Evolutionary conservation across 2,329 filamentous ascomycete species (phyloP).

Genomic region (Ascochyta clinopodiicola): DNA sequence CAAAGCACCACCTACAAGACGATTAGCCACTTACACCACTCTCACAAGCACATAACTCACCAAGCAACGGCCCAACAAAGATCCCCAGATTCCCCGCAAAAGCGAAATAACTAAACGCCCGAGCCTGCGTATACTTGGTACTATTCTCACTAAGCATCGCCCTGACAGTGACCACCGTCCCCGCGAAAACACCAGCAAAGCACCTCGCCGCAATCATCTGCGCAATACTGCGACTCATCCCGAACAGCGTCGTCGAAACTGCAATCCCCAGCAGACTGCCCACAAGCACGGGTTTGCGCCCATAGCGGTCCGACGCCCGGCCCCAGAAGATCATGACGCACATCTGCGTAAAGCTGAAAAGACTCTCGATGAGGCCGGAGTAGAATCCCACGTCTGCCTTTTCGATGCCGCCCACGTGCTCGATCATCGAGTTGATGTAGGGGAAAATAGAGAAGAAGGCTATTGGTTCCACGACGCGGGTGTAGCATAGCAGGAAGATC

Average conservation of each 20-base stretch:
- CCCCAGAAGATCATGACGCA: constrained; percentile 80
- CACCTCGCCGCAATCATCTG: constrained; percentile 79
- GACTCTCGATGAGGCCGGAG: constrained; percentile 71
- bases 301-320: constrained; percentile 68
- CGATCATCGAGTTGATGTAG: constrained; percentile 80
- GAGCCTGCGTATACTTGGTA: constrained; percentile 72
- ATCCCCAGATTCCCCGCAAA: constrained; percentile 78
- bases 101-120: constrained; percentile 77
- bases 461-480: constrained; percentile 74
- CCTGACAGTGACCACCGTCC: constrained; percentile 75
- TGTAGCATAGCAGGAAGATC: constrained; percentile 75
- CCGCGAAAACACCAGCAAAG: constrained; percentile 74
- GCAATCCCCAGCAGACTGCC: constrained; percentile 70
- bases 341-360: constrained; percentile 80
- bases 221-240: constrained; percentile 68
- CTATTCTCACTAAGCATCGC: constrained; percentile 79
- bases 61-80: constrained; percentile 71
- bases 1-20: constrained; percentile 66
- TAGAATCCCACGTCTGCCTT: constrained; percentile 79
- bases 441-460: constrained; percentile 87
- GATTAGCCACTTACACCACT: constrained; percentile 7
- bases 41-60: constrained; percentile 24
- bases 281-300: constrained; percentile 76
- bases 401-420: constrained; percentile 66
- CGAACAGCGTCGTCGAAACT: constrained; percentile 69